A percentile compares a stretch with the other conserved stretches of the same genome.
Conservation (phyloP, 257 asterid species). For the Paulownia fortunei region DNA sequence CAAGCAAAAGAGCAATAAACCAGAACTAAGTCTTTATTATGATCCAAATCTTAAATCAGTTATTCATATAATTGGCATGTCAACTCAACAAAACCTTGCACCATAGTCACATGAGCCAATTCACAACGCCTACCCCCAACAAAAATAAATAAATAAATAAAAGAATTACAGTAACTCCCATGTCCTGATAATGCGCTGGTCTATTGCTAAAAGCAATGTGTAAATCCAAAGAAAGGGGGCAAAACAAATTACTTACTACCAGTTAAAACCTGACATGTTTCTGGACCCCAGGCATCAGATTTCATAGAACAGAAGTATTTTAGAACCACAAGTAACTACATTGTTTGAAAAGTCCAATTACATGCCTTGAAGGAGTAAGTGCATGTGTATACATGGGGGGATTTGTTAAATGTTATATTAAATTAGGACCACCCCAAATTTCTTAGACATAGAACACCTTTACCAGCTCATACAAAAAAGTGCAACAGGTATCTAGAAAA, state of each 20-base stretch:
- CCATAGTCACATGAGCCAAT: background rate
- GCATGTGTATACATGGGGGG: no score
- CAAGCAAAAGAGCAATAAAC: background rate
- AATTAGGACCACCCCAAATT: background rate
- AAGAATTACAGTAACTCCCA: no score
- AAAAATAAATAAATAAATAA: no score
- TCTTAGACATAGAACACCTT: background rate
- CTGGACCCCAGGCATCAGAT: background rate
- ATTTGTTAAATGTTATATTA: background rate
- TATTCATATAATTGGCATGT: background rate
- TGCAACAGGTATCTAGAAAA: background rate
- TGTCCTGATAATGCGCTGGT: no score
- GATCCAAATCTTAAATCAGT: background rate
- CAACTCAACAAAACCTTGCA: background rate
- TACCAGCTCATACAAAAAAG: background rate
- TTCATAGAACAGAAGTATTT: background rate
- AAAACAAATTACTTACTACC: background rate
- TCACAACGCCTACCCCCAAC: no score
- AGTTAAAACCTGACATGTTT: background rate
- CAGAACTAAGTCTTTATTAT: background rate
- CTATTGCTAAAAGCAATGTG: no score
- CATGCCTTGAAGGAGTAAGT: background rate
- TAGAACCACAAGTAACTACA: background rate
- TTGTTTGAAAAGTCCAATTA: no score
- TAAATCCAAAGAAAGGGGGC: background rate